Percentiles rank a stretch among this genome's conserved stretches.
These are phyloP conservation scores for Ustulina deusta DNA, from an alignment of 2,329 filamentous ascomycete species.

Conservation along the genomic window DNA sequence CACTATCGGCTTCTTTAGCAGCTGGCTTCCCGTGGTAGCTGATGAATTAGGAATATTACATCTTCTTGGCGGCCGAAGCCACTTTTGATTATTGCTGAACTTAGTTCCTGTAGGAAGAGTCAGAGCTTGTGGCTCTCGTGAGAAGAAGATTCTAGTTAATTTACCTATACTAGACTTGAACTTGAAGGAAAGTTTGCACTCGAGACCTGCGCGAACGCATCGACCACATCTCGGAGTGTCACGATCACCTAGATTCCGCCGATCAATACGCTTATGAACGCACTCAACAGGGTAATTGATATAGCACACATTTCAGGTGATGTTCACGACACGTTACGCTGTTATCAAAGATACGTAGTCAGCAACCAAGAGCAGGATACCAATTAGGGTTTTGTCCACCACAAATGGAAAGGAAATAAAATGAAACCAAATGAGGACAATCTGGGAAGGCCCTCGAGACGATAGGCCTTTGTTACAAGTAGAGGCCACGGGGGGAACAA, in stretches of 20 bases:
- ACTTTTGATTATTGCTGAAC: constrained; percentile 49
- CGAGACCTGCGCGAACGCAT: constrained; percentile 50
- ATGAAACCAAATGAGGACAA: not conserved
- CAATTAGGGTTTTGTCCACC: not conserved
- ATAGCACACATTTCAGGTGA: constrained; percentile 59
- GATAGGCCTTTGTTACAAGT: not conserved
- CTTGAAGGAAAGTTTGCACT: constrained; percentile 52
- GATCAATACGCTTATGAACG: constrained; percentile 35
- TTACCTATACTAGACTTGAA: constrained; percentile 52
- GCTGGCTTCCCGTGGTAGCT: not conserved
- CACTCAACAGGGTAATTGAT: constrained; percentile 1
- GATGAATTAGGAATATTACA: constrained; percentile 40
- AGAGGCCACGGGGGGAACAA: not conserved
- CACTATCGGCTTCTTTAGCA: constrained; percentile 44
- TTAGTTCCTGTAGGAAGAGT: constrained; percentile 37
- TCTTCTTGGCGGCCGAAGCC: constrained; percentile 47
- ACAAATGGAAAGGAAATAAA: not conserved
- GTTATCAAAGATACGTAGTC: constrained; percentile 36
- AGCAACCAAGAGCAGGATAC: constrained; percentile 22
- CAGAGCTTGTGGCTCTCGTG: constrained; percentile 8
- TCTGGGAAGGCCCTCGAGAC: not conserved
- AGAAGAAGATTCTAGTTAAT: constrained; percentile 8
- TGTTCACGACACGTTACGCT: constrained; percentile 62
- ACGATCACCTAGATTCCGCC: constrained; percentile 55
- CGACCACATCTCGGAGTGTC: constrained; percentile 50